These are phyloP conservation scores for Clarireedia paspali DNA, from an alignment of 2,329 filamentous ascomycete species.

Conservation along the genomic window DNA sequence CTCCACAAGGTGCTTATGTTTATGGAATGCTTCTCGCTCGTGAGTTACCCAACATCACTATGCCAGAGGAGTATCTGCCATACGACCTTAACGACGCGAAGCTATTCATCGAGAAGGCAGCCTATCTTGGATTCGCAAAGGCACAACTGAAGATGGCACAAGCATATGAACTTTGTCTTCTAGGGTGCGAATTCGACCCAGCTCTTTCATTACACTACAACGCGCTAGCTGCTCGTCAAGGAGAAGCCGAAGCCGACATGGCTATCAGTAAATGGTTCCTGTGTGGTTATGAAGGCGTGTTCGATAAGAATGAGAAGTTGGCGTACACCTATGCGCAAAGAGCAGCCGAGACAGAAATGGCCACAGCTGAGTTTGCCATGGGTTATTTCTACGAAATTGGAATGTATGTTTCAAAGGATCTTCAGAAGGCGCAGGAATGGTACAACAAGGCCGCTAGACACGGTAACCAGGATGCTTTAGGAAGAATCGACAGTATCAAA, in stretches of 20 bases:
- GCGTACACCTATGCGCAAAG: conserved; percentile 87
- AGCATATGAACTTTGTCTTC: conserved; percentile 86
- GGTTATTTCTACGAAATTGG: conserved; percentile 98
- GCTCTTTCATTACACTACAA: conserved; percentile 93
- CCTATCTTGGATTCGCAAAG: conserved; percentile 91
- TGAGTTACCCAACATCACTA: conserved; percentile 81
- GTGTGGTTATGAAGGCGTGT: conserved; percentile 86
- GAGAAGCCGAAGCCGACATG: conserved; percentile 87
- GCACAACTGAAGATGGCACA: conserved; percentile 96
- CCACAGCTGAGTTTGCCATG: conserved; percentile 92
- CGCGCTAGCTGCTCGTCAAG: conserved; percentile 82
- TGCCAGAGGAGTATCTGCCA: conserved; percentile 66
- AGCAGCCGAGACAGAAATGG: conserved; percentile 71
- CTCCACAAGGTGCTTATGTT: conserved; percentile 90
- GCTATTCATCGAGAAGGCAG: conserved; percentile 91
- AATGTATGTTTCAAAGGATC: conserved; percentile 77
- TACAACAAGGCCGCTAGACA: conserved; percentile 84
- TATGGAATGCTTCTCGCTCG: conserved; percentile 90
- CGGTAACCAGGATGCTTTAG: conserved; percentile 82
- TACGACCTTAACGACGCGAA: conserved; percentile 67
- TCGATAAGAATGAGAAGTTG: conserved; percentile 91
- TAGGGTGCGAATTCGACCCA: conserved; percentile 92
- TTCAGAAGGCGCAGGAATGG: conserved; percentile 79
- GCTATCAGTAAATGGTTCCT: conserved; percentile 98
- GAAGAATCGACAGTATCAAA: conserved; percentile 75